These are phyloP conservation scores for Lophium mytilinum DNA, from an alignment of 495 filamentous ascomycete genomes.

Conservation along the genomic window DNA sequence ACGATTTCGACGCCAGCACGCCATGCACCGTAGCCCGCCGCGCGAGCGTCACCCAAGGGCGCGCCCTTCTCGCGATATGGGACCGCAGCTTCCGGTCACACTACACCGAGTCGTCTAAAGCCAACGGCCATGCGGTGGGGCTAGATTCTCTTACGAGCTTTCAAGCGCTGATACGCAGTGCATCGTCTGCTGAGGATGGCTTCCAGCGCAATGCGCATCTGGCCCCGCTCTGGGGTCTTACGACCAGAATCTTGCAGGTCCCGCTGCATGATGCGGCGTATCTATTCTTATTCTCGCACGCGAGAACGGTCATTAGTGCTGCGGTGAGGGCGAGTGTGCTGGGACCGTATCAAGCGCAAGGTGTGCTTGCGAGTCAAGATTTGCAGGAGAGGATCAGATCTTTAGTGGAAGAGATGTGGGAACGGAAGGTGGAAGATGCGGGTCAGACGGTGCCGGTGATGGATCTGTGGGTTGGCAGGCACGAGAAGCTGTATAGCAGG, in stretches of 20 bases:
- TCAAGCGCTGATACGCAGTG: conserved; percentile 11
- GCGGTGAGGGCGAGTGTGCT: conserved; percentile 82
- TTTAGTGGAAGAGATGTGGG: conserved; percentile 54
- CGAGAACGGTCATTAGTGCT: conserved; percentile 79
- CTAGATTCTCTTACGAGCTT: conserved; percentile 15
- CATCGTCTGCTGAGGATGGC: background rate
- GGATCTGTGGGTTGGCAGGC: conserved; percentile 91
- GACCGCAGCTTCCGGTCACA: conserved; percentile 58
- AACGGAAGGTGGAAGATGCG: conserved; percentile 57
- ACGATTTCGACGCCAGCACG: conserved; percentile 75
- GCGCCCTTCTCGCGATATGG: conserved; percentile 83
- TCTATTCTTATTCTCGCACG: conserved; percentile 79
- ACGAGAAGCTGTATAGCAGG: conserved; percentile 90
- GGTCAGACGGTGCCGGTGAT: conserved; percentile 81
- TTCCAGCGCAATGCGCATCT: conserved; percentile 51
- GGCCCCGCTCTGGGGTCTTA: conserved; percentile 69
- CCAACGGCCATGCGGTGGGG: background rate
- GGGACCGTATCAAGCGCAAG: conserved; percentile 89
- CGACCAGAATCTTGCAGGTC: conserved; percentile 57
- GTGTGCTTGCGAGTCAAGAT: conserved; percentile 58
- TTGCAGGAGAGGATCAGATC: conserved; percentile 54
- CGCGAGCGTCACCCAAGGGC: conserved; percentile 74
- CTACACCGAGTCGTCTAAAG: conserved; percentile 3
- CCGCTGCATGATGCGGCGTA: conserved; percentile 62
- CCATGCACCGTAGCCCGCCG: conserved; percentile 81